Base-by-base conservation (phyloP, 805 yeast species). In the Ogataea pilisensis region DNA sequence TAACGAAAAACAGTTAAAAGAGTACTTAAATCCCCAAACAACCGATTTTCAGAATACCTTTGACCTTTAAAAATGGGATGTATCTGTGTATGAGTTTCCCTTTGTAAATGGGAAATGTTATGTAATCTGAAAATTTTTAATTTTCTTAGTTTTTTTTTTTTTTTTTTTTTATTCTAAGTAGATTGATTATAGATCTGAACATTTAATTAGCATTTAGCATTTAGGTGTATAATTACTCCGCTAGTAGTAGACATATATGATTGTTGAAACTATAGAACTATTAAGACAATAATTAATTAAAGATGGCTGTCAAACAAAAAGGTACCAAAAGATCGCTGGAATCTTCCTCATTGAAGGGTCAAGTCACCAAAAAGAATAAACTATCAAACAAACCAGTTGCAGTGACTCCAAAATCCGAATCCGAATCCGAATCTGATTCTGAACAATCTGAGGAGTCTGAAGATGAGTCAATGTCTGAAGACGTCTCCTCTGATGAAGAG, bases 301-400 rank as follows among this genome's bases (percentile, higher is more conserved):
- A 4, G 18, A 54, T 54, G 59, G 41, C 48, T 36, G 43, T 44
- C 18, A 50, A 49, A 31, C 40, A 44, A 26, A 48, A 38, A 32
- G 51, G 52, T 25, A 41, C 34, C 4, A 55, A 55, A 36, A 55
- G 58, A 46, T 35, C 43, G 14, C 45, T 45, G 12, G 57, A 47
- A 18, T 28, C 26, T 12, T 38, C 22, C 8, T 22, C 16, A 27
- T 19, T 33, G 19, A 50, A 43, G 21, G 18, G 35, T 5, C n/a
- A 35, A 13, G 27, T 22, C 26, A 8, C 32, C 1, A 57, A 56
- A 41, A 57, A 48, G 36, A 17, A 45, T 14, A 46, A 47, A 41
- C 16, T 41, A 26, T 39, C 60, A 16, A 69, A 69, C 46, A 60
- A 60, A 28, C 60, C 51, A 16, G 58, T 61, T 25, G 49, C 54